phyloP scores from a whole-genome alignment of 2,329 filamentous ascomycete species.

The Cladosporium sp. region DNA sequence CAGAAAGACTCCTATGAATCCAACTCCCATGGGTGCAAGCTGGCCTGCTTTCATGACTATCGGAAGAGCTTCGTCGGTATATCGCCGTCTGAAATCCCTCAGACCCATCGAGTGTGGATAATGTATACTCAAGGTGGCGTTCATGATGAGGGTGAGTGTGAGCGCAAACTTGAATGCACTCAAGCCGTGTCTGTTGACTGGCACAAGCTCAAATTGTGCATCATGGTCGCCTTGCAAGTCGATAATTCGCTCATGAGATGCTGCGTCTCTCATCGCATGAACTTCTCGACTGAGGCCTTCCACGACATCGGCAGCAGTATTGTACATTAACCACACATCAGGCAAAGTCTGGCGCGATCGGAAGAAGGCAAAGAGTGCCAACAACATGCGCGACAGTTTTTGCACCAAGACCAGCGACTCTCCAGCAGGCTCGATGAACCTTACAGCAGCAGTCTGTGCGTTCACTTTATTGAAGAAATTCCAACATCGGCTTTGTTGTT shows the following conservation, averaged over 20 bases:
- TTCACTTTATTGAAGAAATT: not conserved
- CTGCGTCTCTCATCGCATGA: not conserved
- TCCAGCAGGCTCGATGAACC: not conserved
- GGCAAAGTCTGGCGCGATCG: not conserved
- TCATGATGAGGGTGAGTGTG: not conserved
- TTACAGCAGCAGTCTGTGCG: not conserved
- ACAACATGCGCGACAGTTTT: not conserved
- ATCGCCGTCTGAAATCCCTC: not conserved
- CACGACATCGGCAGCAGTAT: not conserved
- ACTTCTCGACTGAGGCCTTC: not conserved
- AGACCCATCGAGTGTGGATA: not conserved
- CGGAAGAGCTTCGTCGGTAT: not conserved
- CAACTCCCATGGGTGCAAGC: not conserved
- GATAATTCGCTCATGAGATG: not conserved
- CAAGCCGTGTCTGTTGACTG: not conserved
- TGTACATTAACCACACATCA: not conserved
- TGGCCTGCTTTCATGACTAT: not conserved
- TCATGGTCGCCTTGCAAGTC: too few species aligned
- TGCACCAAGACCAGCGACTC: not conserved
- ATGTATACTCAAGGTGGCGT: not conserved
- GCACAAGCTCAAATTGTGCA: too few species aligned
- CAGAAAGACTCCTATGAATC: not conserved
- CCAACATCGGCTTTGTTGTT: not conserved
- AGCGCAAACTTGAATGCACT: not conserved
- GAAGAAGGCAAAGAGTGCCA: not conserved